Base-by-base conservation (phyloP, 2,329 filamentous ascomycete species). In the Fusarium odoratissimum region DNA sequence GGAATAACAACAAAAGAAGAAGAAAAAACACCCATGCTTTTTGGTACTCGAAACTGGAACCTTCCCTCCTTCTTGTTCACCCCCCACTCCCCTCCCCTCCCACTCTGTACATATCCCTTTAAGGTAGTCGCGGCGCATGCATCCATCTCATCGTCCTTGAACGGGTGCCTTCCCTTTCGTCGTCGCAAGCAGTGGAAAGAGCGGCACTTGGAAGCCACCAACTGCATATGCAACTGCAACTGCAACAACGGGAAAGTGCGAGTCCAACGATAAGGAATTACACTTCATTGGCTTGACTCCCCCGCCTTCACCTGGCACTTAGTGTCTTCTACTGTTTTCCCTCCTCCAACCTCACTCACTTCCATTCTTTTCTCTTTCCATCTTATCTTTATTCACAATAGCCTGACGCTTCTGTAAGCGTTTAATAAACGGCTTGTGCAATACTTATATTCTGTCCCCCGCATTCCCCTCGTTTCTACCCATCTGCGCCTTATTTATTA, bases 211-310 rank as follows among this genome's bases (percentile, higher is more conserved):
- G 16, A 49, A 55, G 46, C 67, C 41, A 45, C 54, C 49, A 48
- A 40, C 56, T 54, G 25, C 35, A 57, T 40, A 42, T 66, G 57
- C 46, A 30, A 44, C 56, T 65, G 45, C 51, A 33, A 35, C 56
- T 49, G 42, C 61, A 25, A 49, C 60, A 30, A 55, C 59, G 37
- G 40, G 35, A 46, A 57, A 49, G 52, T 35, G 31, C 19, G 42
- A 60, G 63, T 55, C 64, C 58, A 67, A 59, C 58, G 70, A 73
- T 72, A 73, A 72, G 70, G 62, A 67, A 71, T 60, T 58, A 48
- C 69, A 60, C 48, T 67, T 60, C 19, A 60, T 72, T 72, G 64
- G 69, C 44, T 38, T 49, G 40, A 35, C 40, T 54, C 49, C 71
- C 64, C 71, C 67, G 60, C 67, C 71, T 54, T 40, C 60, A 45